Percentiles rank a stretch among this genome's conserved stretches.
Evolutionary conservation across 2,329 filamentous ascomycete genomes (phyloP).

Genomic region (Podosphaera fusca): DNA sequence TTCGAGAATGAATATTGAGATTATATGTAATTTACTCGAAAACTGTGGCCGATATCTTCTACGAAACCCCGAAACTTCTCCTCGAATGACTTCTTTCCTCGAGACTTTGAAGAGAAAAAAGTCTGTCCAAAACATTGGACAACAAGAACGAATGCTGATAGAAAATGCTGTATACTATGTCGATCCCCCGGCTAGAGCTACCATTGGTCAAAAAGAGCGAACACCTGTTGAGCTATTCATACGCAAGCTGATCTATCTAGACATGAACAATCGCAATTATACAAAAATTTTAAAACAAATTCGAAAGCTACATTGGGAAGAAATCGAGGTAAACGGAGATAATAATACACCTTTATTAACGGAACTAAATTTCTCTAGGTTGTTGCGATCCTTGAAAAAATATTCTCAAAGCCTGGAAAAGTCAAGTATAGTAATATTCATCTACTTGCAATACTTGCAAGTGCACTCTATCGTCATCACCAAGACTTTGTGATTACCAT

Average conservation of each 20-base stretch:
- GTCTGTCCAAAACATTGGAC: slow-evolving; percentile 77
- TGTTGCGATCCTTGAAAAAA: slow-evolving; percentile 35
- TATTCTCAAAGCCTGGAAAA: slow-evolving; percentile 90
- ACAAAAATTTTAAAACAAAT: slow-evolving; percentile 88
- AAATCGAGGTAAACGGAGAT: slow-evolving; percentile 38
- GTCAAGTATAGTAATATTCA: slow-evolving; percentile 96
- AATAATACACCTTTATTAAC: slow-evolving; percentile 2
- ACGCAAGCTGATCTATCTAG: slow-evolving; percentile 75
- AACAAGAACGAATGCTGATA: slow-evolving; percentile 92
- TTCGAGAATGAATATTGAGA: slow-evolving; percentile 96
- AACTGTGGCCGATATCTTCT: slow-evolving; percentile 90
- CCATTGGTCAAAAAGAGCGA: slow-evolving; percentile 89
- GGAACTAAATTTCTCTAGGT: slow-evolving; percentile 6
- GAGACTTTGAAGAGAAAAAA: slow-evolving; percentile 95
- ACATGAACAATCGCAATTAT: slow-evolving; percentile 84
- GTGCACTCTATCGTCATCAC: slow-evolving; percentile 77
- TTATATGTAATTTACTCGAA: slow-evolving; percentile 85
- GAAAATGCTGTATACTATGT: slow-evolving; percentile 98
- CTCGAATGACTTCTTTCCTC: slow-evolving; percentile 79
- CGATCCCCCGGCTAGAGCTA: slow-evolving; percentile 76
- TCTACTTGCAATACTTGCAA: slow-evolving; percentile 70
- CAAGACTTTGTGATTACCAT: slow-evolving; percentile 76
- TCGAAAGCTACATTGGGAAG: slow-evolving; percentile 92
- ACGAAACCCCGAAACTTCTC: slow-evolving; percentile 76
- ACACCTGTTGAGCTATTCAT: slow-evolving; percentile 85